Evolutionary conservation across 148 eudicot genomes (phyloP).

Genomic region (Tetragonia tetragonoides): DNA sequence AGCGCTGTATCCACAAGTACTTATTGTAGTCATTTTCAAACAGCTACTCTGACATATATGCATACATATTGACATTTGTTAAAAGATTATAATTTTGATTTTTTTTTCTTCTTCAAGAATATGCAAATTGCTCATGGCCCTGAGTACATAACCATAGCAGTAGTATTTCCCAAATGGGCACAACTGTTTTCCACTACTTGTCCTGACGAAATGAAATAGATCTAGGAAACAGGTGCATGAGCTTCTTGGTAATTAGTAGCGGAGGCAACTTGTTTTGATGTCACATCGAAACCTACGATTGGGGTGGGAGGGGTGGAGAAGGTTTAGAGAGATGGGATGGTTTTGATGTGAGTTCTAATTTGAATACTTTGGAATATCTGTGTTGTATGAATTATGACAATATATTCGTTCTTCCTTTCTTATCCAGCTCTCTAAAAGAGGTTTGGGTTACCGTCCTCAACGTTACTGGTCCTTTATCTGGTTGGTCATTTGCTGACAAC

Average conservation of each 20-base stretch:
- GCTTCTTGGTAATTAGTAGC: neutral
- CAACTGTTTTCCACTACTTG: neutral
- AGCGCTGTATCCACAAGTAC: neutral
- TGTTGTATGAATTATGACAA: neutral
- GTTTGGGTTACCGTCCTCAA: conserved; percentile 89
- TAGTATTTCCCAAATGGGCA: neutral
- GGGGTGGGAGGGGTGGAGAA: neutral
- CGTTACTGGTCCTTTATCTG: conserved; percentile 83
- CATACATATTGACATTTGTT: neutral
- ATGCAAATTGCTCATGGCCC: neutral
- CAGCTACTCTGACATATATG: too few relatives aligned
- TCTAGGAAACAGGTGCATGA: neutral
- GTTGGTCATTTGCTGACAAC: conserved; percentile 85
- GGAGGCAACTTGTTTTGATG: neutral
- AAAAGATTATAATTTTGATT: neutral
- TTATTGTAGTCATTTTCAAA: neutral
- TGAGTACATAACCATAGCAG: neutral
- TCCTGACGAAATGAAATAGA: neutral
- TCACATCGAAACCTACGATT: neutral
- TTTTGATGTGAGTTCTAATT: neutral
- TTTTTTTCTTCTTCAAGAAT: neutral
- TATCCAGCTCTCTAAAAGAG: conserved; percentile 79
- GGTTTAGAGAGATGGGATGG: neutral
- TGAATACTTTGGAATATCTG: neutral
- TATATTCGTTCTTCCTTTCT: neutral